Conservation (phyloP, 2,329 filamentous ascomycete species). For the Ophiosphaerella herpotricha region DNA sequence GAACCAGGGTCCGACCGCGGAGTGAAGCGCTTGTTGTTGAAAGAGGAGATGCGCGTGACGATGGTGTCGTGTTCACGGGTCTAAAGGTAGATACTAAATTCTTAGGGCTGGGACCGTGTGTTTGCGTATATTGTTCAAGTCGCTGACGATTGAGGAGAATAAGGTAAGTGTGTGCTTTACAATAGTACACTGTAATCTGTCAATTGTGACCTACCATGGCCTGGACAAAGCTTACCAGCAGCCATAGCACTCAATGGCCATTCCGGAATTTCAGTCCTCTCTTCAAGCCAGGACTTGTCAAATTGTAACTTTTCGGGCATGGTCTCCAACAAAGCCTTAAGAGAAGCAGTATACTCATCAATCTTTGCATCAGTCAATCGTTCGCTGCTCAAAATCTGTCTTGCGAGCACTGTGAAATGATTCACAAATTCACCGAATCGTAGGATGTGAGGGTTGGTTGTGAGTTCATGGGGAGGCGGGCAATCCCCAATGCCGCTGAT, state of each 20-base stretch:
- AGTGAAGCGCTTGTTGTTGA: constrained; percentile 23
- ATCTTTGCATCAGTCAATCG: constrained; percentile 51
- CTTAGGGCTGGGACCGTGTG: background rate
- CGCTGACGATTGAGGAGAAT: constrained; percentile 56
- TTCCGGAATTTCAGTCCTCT: constrained; percentile 47
- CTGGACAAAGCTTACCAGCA: constrained; percentile 42
- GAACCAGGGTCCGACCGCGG: constrained; percentile 48
- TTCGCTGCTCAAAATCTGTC: constrained; percentile 53
- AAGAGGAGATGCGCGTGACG: constrained; percentile 17
- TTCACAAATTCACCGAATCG: constrained; percentile 53
- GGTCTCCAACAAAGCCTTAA: constrained; percentile 51
- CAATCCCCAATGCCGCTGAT: constrained; percentile 57
- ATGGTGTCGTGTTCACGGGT: constrained; percentile 14
- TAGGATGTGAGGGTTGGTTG: constrained; percentile 51
- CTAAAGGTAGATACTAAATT: constrained; percentile 13
- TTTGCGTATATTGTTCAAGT: constrained; percentile 18
- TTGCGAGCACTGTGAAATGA: constrained; percentile 54
- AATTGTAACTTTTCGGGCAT: constrained; percentile 55
- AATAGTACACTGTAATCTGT: constrained; percentile 47
- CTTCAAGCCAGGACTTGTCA: constrained; percentile 50
- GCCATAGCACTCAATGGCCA: constrained; percentile 55
- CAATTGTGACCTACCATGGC: constrained; percentile 6
- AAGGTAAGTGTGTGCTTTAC: constrained; percentile 55
- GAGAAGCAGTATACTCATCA: constrained; percentile 53
- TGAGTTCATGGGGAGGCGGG: constrained; percentile 51